A percentile compares a stretch with the other conserved stretches of the same genome.
Conservation (phyloP, 371 early-diverging fungal species). For the Apophysomyces elegans region DNA sequence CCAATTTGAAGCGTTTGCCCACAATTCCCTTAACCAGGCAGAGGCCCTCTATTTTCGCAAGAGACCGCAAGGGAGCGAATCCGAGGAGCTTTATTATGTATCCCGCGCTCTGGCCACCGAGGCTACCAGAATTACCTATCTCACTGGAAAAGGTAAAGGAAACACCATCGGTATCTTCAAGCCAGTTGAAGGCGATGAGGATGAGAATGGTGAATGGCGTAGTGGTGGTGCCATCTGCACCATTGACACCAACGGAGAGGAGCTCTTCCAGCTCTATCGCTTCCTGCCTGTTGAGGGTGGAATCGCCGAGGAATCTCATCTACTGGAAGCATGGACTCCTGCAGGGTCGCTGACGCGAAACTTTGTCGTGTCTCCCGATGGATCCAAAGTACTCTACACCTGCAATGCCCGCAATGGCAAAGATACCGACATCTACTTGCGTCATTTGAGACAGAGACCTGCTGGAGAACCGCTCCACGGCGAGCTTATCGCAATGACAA, state of each 20-base stretch:
- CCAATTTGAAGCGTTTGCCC: not conserved
- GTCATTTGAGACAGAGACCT: not conserved
- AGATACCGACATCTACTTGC: not conserved
- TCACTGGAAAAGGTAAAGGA: slow-evolving; percentile 16
- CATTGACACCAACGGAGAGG: slow-evolving; percentile 15
- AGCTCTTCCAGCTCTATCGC: slow-evolving; percentile 9
- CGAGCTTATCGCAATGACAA: not conserved
- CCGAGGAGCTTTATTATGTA: slow-evolving; percentile 9
- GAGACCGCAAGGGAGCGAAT: slow-evolving; percentile 8
- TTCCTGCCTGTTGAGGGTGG: not conserved
- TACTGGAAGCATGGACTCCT: not conserved
- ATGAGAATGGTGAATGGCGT: slow-evolving; percentile 7
- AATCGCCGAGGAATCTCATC: not conserved
- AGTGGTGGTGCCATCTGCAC: slow-evolving; percentile 15
- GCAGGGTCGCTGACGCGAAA: not conserved
- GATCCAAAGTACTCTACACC: not conserved
- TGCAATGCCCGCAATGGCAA: not conserved
- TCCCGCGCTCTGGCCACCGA: not conserved
- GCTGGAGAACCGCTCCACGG: not conserved
- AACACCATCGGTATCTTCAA: not conserved
- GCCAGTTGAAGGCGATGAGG: slow-evolving; percentile 13
- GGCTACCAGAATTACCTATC: slow-evolving; percentile 7
- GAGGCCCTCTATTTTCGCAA: slow-evolving; percentile 12
- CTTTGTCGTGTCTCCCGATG: not conserved
- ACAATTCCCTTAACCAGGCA: slow-evolving; percentile 7